A percentile compares a stretch with the other conserved stretches of the same genome.
phyloP scores from a whole-genome alignment of 805 yeast species.

The Teunomyces kruisii region DNA sequence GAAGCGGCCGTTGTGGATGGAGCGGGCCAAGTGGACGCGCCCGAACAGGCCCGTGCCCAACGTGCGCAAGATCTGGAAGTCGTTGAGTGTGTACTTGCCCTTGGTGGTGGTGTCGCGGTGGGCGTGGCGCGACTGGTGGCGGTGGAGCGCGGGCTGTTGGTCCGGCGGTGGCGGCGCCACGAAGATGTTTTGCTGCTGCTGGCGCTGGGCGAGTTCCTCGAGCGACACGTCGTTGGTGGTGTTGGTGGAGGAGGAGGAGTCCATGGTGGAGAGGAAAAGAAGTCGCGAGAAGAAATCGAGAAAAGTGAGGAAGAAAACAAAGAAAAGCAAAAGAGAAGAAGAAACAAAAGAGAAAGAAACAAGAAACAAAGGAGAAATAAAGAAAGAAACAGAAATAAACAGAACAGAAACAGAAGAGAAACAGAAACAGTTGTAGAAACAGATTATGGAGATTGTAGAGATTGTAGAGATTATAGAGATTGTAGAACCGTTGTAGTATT shows the following conservation, averaged over 20 bases:
- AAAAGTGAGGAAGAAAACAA: neutral
- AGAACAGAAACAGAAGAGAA: too few relatives aligned
- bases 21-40: constrained; percentile 56
- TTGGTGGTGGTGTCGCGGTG: constrained; percentile 42
- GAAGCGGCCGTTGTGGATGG: constrained; percentile 58
- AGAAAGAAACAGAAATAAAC: too few relatives aligned
- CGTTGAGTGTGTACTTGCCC: constrained; percentile 56
- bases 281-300: neutral
- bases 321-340: neutral
- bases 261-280: constrained; percentile 14
- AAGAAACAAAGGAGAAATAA: too few relatives aligned
- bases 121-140: constrained; percentile 14
- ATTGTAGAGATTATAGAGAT: too few relatives aligned
- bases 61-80: constrained; percentile 56
- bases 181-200: constrained; percentile 29
- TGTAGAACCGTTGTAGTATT: too few relatives aligned
- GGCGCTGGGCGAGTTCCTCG: constrained; percentile 27
- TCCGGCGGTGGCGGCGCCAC: constrained; percentile 13
- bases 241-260: constrained; percentile 19
- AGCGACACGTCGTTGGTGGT: constrained; percentile 27
- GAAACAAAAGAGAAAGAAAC: too few relatives aligned
- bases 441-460: too few relatives aligned
- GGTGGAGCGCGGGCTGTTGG: constrained; percentile 2
- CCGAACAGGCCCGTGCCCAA: constrained; percentile 65
- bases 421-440: too few relatives aligned